These are phyloP conservation scores for Boletus sp. DNA, from an alignment of 768 basidiomycete species.

Conservation along the genomic window DNA sequence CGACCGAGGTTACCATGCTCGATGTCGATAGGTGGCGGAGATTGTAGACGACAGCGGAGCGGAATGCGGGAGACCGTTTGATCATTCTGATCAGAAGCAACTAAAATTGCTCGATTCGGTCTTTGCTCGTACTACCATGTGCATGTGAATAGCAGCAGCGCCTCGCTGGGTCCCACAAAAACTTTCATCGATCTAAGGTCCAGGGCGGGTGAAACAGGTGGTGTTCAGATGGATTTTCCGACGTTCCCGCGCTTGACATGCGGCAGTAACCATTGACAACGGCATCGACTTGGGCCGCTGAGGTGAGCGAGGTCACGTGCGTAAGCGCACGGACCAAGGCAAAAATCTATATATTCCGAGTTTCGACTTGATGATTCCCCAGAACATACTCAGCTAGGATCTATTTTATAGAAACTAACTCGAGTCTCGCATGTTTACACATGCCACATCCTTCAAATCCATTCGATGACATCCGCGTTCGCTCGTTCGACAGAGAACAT, in stretches of 20 bases:
- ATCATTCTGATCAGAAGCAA: not conserved
- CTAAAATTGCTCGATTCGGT: not conserved
- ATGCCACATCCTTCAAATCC: conserved; percentile 72
- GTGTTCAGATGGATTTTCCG: not conserved
- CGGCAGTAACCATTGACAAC: not conserved
- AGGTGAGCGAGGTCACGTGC: conserved; percentile 19
- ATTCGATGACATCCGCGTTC: conserved; percentile 66
- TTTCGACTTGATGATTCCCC: conserved; percentile 30
- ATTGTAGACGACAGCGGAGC: conserved; percentile 1
- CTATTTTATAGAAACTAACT: conserved; percentile 78
- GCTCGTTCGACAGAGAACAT: conserved; percentile 71
- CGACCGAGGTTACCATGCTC: conserved; percentile 32
- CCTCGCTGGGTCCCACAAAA: not conserved
- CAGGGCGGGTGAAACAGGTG: not conserved
- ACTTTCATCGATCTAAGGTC: not conserved
- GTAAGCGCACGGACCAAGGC: conserved; percentile 35
- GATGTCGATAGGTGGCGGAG: conserved; percentile 11
- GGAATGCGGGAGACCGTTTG: conserved; percentile 1
- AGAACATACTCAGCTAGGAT: conserved; percentile 83
- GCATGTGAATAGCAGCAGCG: not conserved
- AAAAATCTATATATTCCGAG: conserved; percentile 34
- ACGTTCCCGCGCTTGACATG: not conserved
- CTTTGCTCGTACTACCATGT: not conserved
- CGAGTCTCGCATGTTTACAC: conserved; percentile 79
- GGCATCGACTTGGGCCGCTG: not conserved